Base-by-base conservation (phyloP, 192 early-diverging fungal genomes). In the Entomortierella parvispora region DNA sequence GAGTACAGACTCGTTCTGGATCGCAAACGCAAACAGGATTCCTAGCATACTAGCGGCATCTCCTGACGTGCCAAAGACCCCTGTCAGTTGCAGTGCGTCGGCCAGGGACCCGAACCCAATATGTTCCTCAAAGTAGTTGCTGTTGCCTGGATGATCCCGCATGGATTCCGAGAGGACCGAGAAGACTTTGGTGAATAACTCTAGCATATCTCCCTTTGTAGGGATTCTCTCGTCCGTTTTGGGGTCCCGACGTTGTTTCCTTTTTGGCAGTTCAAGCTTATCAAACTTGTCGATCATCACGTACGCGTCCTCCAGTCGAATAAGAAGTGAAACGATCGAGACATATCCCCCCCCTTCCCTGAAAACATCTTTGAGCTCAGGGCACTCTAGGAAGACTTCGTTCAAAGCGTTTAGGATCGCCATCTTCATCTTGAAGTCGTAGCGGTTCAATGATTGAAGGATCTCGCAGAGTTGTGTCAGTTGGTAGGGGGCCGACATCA, bases 331-430 rank as follows among this genome's bases (percentile, higher is more conserved):
- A 2, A 89, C 81, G 17, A 90, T 68, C 18, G 84, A 85, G 18
- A 89, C 78, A 54, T 87, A 90, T 25, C 90, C 90, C 6, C 89
- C 88, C 33, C 71, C 77, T 40, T 78, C 71, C 33, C 89, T 80
- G 45, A 91, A 90, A 23, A 85, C 85, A 50, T 86, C 83, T 34
- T 81, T 72, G 42, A 87, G 83, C 22, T 79, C 75, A 0, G 82
- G 66, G 48, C 83, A 86, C 9, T 82, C 71, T 22, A 60, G 32
- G 37, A 90, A 80, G 3, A 87, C 80, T 4, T 84, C 72, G 34
- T 78, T 84, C 34, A 90, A 82, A 0, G 83, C 65, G 18, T 69
- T 81, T 14, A 90, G 53, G 11, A 90, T 85, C 14, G 88, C 85
- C 34, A 85, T 70, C 54, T 87, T 86, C 71, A 89, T 80, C 46